Conservation (phyloP, 1,284 basidiomycete genomes). For the Phenoliferia sp. region DNA sequence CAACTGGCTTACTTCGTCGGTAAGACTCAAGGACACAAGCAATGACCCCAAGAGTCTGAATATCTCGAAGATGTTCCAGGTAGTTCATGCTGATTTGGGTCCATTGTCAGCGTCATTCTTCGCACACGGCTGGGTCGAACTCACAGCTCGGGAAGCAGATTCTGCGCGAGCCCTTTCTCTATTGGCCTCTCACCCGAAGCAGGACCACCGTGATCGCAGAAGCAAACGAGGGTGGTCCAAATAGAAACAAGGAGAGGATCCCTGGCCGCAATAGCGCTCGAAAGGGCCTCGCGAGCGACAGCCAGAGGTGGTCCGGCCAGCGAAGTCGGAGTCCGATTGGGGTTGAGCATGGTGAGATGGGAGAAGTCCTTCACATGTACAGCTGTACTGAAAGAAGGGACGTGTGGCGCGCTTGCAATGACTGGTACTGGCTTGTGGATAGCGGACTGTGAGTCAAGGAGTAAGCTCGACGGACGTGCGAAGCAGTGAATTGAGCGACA, state of each 20-base stretch:
- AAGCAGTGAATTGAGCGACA: slow-evolving; percentile 2
- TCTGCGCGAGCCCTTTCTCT: slow-evolving; percentile 29
- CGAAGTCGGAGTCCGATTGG: slow-evolving; percentile 59
- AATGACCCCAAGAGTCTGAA: slow-evolving; percentile 77
- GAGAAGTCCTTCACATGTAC: slow-evolving; percentile 63
- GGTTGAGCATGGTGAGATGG: slow-evolving; percentile 55
- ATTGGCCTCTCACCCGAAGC: slow-evolving; percentile 12
- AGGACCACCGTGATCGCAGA: slow-evolving; percentile 40
- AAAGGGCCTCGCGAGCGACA: slow-evolving; percentile 52
- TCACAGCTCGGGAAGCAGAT: slow-evolving; percentile 37
- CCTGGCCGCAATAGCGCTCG: slow-evolving; percentile 57
- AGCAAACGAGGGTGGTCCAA: slow-evolving; percentile 58
- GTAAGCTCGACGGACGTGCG: slow-evolving; percentile 1
- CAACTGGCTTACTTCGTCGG: slow-evolving; percentile 8
- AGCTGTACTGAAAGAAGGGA: slow-evolving; percentile 52
- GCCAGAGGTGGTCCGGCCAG: slow-evolving; percentile 51
- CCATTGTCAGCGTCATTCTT: slow-evolving; percentile 31
- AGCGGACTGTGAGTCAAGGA: neutral
- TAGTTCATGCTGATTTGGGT: slow-evolving; percentile 42
- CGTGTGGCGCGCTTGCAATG: slow-evolving; percentile 43
- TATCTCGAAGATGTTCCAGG: slow-evolving; percentile 54
- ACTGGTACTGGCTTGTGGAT: neutral
- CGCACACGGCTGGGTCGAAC: neutral
- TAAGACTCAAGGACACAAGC: slow-evolving; percentile 54
- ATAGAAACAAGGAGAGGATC: slow-evolving; percentile 39